Percentiles rank a stretch among this genome's conserved stretches.
phyloP scores from a whole-genome alignment of 2,329 filamentous ascomycete genomes.

The Xylaria digitata region DNA sequence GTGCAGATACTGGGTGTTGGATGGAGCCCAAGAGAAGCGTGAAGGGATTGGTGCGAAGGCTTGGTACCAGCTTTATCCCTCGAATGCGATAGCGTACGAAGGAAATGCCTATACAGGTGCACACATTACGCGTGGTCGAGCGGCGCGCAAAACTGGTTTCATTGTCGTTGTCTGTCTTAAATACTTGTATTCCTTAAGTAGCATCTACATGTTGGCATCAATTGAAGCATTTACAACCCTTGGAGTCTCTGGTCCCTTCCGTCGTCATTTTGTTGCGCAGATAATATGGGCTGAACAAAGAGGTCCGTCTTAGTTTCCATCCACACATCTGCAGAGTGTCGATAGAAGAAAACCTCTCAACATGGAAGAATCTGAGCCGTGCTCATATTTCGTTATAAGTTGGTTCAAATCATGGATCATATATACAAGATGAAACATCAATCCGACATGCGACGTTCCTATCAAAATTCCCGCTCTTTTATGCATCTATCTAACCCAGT shows the following conservation, averaged over 20 bases:
- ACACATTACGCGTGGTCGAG: constrained; percentile 22
- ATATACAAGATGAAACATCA: constrained; percentile 24
- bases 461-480: constrained; percentile 5
- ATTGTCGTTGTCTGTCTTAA: constrained; percentile 22
- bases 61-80: neutral
- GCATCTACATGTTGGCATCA: constrained; percentile 36
- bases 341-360: neutral
- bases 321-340: no score
- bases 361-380: neutral
- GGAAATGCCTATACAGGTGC: constrained; percentile 6
- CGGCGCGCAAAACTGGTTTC: constrained; percentile 9
- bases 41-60: constrained; percentile 13
- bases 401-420: constrained; percentile 6
- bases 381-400: neutral
- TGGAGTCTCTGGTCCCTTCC: neutral
- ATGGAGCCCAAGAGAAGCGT: neutral
- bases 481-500: neutral
- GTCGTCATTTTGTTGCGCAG: no score
- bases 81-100: neutral
- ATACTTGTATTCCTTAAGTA: constrained; percentile 42
- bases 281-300: no score
- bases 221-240: constrained; percentile 24
- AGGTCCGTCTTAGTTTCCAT: no score
- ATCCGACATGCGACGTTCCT: constrained; percentile 5
- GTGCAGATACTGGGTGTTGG: constrained; percentile 12